phyloP scores from a whole-genome alignment of 2,329 filamentous ascomycete species.

The Ciborinia camelliae region DNA sequence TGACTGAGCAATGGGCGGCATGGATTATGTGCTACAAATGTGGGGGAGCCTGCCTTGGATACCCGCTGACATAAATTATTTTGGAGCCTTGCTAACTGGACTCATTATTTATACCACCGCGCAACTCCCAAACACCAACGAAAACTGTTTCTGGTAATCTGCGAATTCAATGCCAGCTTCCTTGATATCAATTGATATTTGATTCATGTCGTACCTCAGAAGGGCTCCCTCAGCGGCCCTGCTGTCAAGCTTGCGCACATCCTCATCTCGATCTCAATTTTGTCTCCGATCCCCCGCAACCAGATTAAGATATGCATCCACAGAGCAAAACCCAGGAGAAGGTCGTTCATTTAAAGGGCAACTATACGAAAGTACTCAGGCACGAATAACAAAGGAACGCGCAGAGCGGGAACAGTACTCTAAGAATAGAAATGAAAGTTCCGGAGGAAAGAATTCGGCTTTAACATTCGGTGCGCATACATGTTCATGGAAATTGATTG shows the following conservation, averaged over 20 bases:
- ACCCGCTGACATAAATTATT: background rate
- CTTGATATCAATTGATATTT: background rate
- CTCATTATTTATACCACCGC: background rate
- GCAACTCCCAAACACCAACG: background rate
- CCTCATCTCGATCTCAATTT: conserved; percentile 20
- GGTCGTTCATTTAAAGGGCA: conserved; percentile 52
- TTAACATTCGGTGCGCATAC: conserved; percentile 50
- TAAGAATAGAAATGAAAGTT: conserved; percentile 40
- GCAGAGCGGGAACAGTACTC: conserved; percentile 52
- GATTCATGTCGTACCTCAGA: conserved; percentile 29
- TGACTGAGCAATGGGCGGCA: conserved; percentile 8
- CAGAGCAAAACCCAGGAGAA: conserved; percentile 26
- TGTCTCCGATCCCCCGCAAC: conserved; percentile 23
- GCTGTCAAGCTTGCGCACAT: conserved; percentile 25
- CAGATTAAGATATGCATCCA: conserved; percentile 30
- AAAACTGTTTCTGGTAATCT: background rate
- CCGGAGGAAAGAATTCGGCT: conserved; percentile 47
- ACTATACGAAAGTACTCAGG: conserved; percentile 56
- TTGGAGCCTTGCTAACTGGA: background rate
- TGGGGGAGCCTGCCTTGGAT: conserved; percentile 4
- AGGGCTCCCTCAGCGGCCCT: conserved; percentile 31
- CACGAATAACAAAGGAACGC: conserved; percentile 53
- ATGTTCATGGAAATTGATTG: background rate
- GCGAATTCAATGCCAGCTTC: background rate
- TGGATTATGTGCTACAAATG: conserved; percentile 13